Percentiles rank a stretch among this genome's conserved stretches.
phyloP scores from a whole-genome alignment of 2,329 filamentous ascomycete genomes.

The Diplodia sapinea region DNA sequence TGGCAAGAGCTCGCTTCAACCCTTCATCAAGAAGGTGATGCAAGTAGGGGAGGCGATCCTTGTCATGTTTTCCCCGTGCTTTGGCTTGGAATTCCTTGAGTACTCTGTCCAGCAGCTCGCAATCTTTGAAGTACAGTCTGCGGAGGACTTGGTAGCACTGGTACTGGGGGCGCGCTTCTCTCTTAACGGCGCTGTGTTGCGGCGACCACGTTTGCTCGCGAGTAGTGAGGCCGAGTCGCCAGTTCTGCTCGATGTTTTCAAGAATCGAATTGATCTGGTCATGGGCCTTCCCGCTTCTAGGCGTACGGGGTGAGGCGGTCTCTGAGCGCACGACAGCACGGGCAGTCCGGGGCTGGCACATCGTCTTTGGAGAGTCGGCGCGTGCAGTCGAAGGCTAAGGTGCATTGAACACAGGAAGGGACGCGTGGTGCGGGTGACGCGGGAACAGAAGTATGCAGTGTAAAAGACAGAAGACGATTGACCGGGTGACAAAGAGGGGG shows the following conservation, averaged over 20 bases:
- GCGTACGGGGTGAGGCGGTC: not conserved
- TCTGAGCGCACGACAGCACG: not conserved
- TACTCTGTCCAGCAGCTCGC: constrained; percentile 34
- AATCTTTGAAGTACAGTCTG: constrained; percentile 34
- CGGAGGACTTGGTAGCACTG: constrained; percentile 36
- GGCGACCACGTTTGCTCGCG: constrained; percentile 38
- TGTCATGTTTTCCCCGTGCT: constrained; percentile 27
- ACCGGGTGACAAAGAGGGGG: not conserved
- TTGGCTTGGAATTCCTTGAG: constrained; percentile 35
- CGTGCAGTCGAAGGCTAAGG: not conserved
- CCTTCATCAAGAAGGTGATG: constrained; percentile 32
- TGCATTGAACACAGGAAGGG: not conserved
- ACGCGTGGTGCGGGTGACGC: not conserved
- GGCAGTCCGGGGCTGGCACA: not conserved
- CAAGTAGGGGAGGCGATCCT: constrained; percentile 33
- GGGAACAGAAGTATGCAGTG: not conserved
- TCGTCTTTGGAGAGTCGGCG: not conserved
- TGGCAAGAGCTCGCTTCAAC: not conserved
- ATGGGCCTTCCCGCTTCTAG: not conserved
- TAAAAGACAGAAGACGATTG: not conserved
- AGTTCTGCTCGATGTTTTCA: not conserved
- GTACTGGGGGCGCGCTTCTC: constrained; percentile 31
- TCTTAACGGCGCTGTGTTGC: not conserved
- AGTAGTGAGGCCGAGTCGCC: constrained; percentile 11
- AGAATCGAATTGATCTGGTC: constrained; percentile 22